These are phyloP conservation scores for Massarina eburnea DNA, from an alignment of 2,329 filamentous ascomycete genomes.

Conservation along the genomic window DNA sequence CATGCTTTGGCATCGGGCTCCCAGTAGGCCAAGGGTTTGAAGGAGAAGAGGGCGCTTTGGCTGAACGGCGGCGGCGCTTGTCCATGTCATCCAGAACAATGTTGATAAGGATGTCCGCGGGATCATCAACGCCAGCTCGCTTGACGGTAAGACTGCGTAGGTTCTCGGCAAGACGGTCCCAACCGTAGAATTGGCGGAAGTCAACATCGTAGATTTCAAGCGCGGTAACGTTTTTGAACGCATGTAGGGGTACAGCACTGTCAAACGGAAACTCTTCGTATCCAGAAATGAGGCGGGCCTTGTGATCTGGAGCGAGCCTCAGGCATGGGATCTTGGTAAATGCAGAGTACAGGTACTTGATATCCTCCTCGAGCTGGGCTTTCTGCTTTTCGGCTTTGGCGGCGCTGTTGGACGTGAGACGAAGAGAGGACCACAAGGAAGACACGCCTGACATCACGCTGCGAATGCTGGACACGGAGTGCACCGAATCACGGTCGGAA, in stretches of 20 bases:
- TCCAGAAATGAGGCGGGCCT: constrained; percentile 83
- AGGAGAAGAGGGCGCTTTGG: constrained; percentile 81
- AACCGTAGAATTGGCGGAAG: constrained; percentile 95
- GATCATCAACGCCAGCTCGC: constrained; percentile 84
- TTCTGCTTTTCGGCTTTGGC: constrained; percentile 90
- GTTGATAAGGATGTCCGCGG: constrained; percentile 83
- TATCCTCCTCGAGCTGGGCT: constrained; percentile 76
- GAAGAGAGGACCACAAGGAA: constrained; percentile 85
- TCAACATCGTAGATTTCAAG: constrained; percentile 95
- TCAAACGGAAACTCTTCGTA: constrained; percentile 99
- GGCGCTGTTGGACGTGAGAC: constrained; percentile 76
- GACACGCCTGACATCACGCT: constrained; percentile 98
- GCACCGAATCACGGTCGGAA: constrained; percentile 86
- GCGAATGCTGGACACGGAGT: constrained; percentile 93
- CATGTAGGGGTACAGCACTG: constrained; percentile 91
- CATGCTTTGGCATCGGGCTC: constrained; percentile 65
- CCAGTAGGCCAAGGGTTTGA: constrained; percentile 66
- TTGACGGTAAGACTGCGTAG: constrained; percentile 86
- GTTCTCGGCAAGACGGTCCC: constrained; percentile 92
- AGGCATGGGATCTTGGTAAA: constrained; percentile 98
- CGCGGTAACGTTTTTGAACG: constrained; percentile 94
- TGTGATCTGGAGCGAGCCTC: constrained; percentile 87
- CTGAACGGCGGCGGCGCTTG: constrained; percentile 81
- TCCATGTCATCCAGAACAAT: constrained; percentile 98
- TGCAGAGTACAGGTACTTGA: constrained; percentile 95